Conservation (phyloP, 306 rosid species). For the Gynostemma pentaphyllum region DNA sequence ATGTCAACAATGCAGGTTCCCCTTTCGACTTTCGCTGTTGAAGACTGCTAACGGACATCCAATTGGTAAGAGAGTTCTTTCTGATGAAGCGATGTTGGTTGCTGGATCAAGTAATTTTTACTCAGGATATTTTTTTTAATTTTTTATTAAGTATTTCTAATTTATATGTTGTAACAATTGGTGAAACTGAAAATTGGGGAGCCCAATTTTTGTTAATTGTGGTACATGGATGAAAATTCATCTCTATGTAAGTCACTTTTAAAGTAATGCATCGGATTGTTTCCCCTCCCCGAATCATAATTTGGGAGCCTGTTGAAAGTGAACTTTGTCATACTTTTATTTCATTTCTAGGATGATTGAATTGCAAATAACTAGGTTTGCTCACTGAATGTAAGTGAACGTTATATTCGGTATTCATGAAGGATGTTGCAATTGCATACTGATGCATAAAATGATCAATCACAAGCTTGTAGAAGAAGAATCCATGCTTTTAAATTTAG, state of each 20-base stretch:
- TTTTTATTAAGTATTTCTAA: conserved; percentile 10
- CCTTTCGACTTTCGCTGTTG: conserved; percentile 73
- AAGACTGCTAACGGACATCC: conserved; percentile 97
- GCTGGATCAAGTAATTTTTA: no score
- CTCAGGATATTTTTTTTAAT: neutral
- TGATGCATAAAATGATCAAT: no score
- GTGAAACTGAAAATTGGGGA: conserved; percentile 91
- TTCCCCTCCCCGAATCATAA: neutral
- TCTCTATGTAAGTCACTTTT: conserved; percentile 88
- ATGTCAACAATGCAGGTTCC: conserved; percentile 44
- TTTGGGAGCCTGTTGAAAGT: neutral
- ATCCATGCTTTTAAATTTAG: no score
- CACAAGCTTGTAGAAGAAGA: no score
- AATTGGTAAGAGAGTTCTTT: conserved; percentile 39
- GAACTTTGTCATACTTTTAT: neutral
- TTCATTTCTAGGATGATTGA: neutral
- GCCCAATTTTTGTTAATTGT: conserved; percentile 86
- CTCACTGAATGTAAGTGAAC: no score
- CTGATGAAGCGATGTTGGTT: neutral
- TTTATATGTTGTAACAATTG: conserved; percentile 36
- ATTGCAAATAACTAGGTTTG: neutral
- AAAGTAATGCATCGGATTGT: conserved; percentile 25
- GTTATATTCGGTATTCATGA: neutral
- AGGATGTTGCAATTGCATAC: no score
- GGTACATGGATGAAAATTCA: conserved; percentile 98